Evolutionary conservation across 345 rosid genomes (phyloP).

Genomic region (Anacardium occidentale): DNA sequence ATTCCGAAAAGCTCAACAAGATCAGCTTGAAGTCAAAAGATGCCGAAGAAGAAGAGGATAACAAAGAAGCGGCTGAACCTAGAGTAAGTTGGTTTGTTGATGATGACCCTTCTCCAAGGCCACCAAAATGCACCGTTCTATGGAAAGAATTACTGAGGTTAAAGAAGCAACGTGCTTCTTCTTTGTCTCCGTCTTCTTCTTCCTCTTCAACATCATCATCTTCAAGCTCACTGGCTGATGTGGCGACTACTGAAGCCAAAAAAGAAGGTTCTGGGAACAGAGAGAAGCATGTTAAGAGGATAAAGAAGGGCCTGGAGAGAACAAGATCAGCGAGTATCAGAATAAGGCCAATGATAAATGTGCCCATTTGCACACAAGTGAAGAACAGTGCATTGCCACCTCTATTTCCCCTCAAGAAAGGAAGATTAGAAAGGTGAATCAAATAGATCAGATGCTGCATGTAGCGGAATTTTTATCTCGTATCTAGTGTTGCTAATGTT

Average conservation of each 20-base stretch:
- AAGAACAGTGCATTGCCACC: constrained; percentile 61
- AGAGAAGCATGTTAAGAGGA: constrained; percentile 64
- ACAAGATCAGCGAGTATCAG: constrained; percentile 73
- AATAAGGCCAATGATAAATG: constrained; percentile 84
- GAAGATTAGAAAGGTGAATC: constrained; percentile 52
- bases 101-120: constrained; percentile 96
- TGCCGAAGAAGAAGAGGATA: constrained; percentile 33
- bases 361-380: constrained; percentile 66
- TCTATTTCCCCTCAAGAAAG: constrained; percentile 65
- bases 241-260: constrained; percentile 39
- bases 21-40: constrained; percentile 46
- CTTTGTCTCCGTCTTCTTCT: constrained; percentile 50
- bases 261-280: constrained; percentile 31
- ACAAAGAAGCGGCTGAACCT: constrained; percentile 36
- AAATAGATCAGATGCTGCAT: not conserved
- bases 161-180: constrained; percentile 69
- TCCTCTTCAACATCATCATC: constrained; percentile 67
- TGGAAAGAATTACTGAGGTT: constrained; percentile 91
- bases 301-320: constrained; percentile 75
- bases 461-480: constrained; percentile 8
- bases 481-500: constrained; percentile 24
- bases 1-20: constrained; percentile 62
- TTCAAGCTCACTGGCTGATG: constrained; percentile 52
- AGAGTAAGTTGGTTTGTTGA: constrained; percentile 74
- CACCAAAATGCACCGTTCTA: constrained; percentile 89